phyloP scores from a whole-genome alignment of 345 rosid species.

The Diplotaxis tenuifolia region DNA sequence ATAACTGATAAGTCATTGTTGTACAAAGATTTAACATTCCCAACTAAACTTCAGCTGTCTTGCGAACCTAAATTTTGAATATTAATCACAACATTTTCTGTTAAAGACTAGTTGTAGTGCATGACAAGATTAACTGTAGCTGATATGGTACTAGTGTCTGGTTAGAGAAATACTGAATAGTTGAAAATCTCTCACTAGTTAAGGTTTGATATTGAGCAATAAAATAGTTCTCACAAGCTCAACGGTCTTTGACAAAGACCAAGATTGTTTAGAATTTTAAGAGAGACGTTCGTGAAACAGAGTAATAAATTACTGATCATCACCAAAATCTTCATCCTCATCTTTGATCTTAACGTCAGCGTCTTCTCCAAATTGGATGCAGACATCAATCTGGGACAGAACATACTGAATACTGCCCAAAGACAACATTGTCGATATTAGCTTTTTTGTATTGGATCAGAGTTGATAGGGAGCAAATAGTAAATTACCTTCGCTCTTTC shows the following conservation, averaged over 20 bases:
- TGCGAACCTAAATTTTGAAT: not conserved
- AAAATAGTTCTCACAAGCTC: not conserved
- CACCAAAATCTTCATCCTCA: constrained; percentile 51
- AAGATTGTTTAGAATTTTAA: constrained; percentile 4
- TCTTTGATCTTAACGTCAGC: constrained; percentile 87
- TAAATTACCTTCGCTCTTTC: constrained; percentile 71
- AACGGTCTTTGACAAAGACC: constrained; percentile 3
- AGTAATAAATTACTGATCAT: not conserved
- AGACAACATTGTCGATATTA: constrained; percentile 2
- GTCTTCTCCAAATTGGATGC: constrained; percentile 92
- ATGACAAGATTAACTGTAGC: not conserved
- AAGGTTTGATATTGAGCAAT: not conserved
- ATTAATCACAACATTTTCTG: not conserved
- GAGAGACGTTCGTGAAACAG: not conserved
- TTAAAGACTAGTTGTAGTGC: not conserved
- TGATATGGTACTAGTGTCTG: not conserved
- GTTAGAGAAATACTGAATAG: not conserved
- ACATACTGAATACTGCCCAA: constrained; percentile 64
- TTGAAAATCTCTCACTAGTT: not conserved
- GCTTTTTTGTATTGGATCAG: not conserved
- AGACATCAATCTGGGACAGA: constrained; percentile 68
- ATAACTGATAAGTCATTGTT: not conserved
- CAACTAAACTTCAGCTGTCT: not conserved
- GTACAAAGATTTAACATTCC: not conserved
- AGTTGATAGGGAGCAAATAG: not conserved